Evolutionary conservation across 164 flowering plant species (phyloP).

Genomic region (Sedum album): DNA sequence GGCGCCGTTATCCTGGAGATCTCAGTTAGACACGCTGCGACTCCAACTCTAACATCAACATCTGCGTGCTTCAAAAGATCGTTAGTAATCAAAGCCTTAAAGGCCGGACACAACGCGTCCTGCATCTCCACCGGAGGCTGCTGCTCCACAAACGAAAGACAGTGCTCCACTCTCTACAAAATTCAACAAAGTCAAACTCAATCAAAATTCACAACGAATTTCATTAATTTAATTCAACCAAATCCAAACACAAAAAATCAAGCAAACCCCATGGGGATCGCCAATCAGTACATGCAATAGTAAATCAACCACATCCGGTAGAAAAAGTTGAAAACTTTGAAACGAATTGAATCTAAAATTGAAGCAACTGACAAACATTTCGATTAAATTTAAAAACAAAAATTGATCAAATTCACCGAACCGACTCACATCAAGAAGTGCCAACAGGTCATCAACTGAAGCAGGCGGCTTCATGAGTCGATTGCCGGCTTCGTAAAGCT

Average conservation of each 20-base stretch:
- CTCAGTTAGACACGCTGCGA: conserved; percentile 29
- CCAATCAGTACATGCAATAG: neutral
- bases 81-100: conserved; percentile 21
- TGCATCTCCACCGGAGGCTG: conserved; percentile 19
- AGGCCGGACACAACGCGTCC: conserved; percentile 25
- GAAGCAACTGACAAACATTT: neutral
- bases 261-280: neutral
- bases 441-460: conserved; percentile 7
- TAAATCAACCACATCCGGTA: neutral
- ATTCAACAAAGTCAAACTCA: neutral
- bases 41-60: conserved; percentile 24
- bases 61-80: conserved; percentile 21
- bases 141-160: conserved; percentile 21
- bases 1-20: conserved; percentile 43
- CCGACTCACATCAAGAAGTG: neutral
- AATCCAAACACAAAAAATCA: neutral
- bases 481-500: conserved; percentile 1
- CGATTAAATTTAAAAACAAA: neutral
- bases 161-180: neutral
- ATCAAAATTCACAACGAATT: neutral
- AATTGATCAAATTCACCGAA: neutral
- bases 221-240: neutral
- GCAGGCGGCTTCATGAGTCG: conserved; percentile 1
- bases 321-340: neutral
- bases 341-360: neutral